Base-by-base conservation (phyloP, 164 flowering plant genomes). In the Akebia trifoliata region DNA sequence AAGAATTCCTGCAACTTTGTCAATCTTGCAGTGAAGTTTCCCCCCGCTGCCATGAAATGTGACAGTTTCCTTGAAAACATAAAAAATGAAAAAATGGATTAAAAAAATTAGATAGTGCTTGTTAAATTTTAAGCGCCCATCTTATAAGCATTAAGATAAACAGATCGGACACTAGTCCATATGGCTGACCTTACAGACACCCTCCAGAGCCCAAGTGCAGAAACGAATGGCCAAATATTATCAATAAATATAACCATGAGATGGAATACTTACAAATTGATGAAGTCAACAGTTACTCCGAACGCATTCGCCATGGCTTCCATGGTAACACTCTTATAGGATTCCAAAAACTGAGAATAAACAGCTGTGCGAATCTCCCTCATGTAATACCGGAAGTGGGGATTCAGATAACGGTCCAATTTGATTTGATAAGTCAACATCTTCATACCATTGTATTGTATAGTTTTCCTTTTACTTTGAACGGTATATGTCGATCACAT, bases 301-400 rank as follows among this genome's bases (percentile, higher is more conserved):
- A 90, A 93, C 22, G 95, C 92, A 49, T 72, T 87, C 18, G 98
- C 96, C 98, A 93, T 93, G 31, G 98, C 98, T 62, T 93, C 96
- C 66, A 93, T 90, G 17, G 98, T 93, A 9, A 93, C 98, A 72
- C 98, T 93, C 75, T 87, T 90, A 65, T 93, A 93, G 1, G 98
- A 86, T 53, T 93, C 98, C 78, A 93, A 72, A 69, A 93, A 93
- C 65, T 90, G 98, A 18, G 98, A 90, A 66, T 93, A 93, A 4
- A 93, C 92, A 25, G 87, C 98, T 9, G 77, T 70, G 47, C 97
- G 80, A 53, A 87, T 74, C 77, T 93, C 98, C 74, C 98, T 85
- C 98, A 93, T 93, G 75, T 82, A 93, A 63, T 78, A 93, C 15
- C 98, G 87, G 71, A 93, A 93, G 69, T 93, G 98, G 0, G 90